phyloP scores from a whole-genome alignment of 2,329 filamentous ascomycete genomes.

The Microcyclospora tardicrescens region DNA sequence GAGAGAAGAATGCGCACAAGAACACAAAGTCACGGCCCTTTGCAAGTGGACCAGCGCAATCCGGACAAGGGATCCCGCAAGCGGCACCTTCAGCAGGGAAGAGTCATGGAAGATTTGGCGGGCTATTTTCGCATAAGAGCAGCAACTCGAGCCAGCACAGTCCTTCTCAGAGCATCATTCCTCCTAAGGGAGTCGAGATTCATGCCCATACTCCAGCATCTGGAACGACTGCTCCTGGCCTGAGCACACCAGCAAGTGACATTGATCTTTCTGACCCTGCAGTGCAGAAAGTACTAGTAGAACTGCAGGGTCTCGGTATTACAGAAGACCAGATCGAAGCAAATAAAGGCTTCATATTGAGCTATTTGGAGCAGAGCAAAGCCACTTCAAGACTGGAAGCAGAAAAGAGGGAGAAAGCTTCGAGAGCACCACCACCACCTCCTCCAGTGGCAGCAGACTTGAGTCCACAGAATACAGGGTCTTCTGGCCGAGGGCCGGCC shows the following conservation, averaged over 20 bases:
- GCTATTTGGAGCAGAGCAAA: slow-evolving; percentile 53
- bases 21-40: slow-evolving; percentile 71
- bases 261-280: slow-evolving; percentile 51
- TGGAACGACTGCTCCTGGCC: slow-evolving; percentile 16
- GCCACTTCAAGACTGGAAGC: slow-evolving; percentile 34
- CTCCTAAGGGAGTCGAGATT: slow-evolving; percentile 29
- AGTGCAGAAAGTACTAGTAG: slow-evolving; percentile 47
- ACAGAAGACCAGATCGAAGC: slow-evolving; percentile 55
- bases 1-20: slow-evolving; percentile 91
- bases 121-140: slow-evolving; percentile 14
- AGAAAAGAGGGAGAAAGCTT: slow-evolving; percentile 35
- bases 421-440: slow-evolving; percentile 49
- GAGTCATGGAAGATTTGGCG: slow-evolving; percentile 11
- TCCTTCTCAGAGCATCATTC: slow-evolving; percentile 38
- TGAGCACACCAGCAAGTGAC: slow-evolving; percentile 20
- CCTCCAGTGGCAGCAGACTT: slow-evolving; percentile 40
- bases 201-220: slow-evolving; percentile 2
- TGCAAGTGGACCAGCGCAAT: slow-evolving; percentile 28
- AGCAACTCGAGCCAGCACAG: slow-evolving; percentile 18
- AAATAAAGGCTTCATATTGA: slow-evolving; percentile 55
- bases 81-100: slow-evolving; percentile 6
- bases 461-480: slow-evolving; percentile 51
- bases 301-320: slow-evolving; percentile 52
- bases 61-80: slow-evolving; percentile 6
- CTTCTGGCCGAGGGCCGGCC: slow-evolving; percentile 43